These are phyloP conservation scores for Leishmania amazonensis DNA, from an alignment of 208 protist genomes.

Conservation along the genomic window DNA sequence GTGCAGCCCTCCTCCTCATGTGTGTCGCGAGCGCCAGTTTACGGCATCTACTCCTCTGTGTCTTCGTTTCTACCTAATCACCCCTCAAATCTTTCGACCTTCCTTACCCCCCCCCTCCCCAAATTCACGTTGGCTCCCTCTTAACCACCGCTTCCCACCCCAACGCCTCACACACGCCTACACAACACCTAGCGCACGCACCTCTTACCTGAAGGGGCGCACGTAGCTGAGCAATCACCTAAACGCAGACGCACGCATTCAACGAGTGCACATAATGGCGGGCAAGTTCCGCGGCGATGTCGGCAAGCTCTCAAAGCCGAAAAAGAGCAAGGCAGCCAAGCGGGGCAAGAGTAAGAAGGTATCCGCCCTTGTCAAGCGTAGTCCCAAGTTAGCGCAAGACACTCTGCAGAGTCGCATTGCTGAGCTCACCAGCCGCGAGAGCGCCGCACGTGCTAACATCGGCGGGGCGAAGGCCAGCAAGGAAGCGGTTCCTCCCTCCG, in stretches of 20 bases:
- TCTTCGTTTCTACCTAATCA: not conserved
- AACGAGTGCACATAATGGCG: conserved; percentile 53
- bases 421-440: conserved; percentile 43
- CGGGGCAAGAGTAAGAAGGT: conserved; percentile 58
- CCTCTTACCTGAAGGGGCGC: not conserved
- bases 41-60: not conserved
- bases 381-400: conserved; percentile 59
- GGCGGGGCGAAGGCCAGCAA: conserved; percentile 9
- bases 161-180: not conserved
- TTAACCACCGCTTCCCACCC: not conserved
- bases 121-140: not conserved
- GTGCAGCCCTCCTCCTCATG: not conserved
- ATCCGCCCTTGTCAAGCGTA: conserved; percentile 71
- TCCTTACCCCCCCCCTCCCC: too few species aligned
- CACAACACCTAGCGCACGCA: not conserved
- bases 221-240: not conserved
- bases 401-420: conserved; percentile 68
- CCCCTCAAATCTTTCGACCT: not conserved
- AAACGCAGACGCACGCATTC: conserved; percentile 15
- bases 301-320: conserved; percentile 63
- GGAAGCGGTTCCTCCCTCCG: not conserved
- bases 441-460: not conserved
- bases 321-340: conserved; percentile 54
- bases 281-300: conserved; percentile 82
- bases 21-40: not conserved